Percentiles rank a stretch among this genome's conserved stretches.
Evolutionary conservation across 2,329 filamentous ascomycete genomes (phyloP).

Genomic region (Pseudogymnoascus verrucosus): DNA sequence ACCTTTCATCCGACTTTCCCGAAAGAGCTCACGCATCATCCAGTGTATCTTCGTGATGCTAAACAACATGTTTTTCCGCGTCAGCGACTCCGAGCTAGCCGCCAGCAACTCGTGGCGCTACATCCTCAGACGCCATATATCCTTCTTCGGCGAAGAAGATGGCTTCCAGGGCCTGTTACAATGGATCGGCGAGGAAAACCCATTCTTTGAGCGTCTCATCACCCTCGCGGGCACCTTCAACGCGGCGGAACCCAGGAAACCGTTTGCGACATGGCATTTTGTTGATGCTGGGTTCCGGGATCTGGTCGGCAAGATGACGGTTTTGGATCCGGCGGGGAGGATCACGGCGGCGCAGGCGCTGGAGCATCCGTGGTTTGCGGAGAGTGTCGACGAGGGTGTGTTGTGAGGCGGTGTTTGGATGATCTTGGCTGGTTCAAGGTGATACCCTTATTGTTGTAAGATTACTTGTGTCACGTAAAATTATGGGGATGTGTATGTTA

Average conservation of each 20-base stretch:
- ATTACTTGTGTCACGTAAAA: neutral
- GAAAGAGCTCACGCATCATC: slow-evolving; percentile 8
- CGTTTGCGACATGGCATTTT: slow-evolving; percentile 34
- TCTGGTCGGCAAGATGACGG: slow-evolving; percentile 32
- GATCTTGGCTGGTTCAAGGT: neutral
- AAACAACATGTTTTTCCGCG: slow-evolving; percentile 34
- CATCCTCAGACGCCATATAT: slow-evolving; percentile 39
- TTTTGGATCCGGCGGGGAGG: slow-evolving; percentile 33
- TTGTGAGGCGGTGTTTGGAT: neutral
- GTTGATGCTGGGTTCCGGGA: slow-evolving; percentile 35
- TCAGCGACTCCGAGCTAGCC: slow-evolving; percentile 13
- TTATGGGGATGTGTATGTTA: neutral
- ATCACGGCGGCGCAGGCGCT: slow-evolving; percentile 34
- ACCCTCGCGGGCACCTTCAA: slow-evolving; percentile 34
- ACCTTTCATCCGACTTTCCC: neutral
- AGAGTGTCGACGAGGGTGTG: neutral
- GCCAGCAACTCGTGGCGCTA: slow-evolving; percentile 24
- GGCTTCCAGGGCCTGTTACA: slow-evolving; percentile 34
- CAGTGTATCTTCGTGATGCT: slow-evolving; percentile 39
- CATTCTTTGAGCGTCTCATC: slow-evolving; percentile 32
- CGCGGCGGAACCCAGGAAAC: slow-evolving; percentile 33
- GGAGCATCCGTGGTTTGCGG: slow-evolving; percentile 23
- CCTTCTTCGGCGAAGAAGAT: slow-evolving; percentile 38
- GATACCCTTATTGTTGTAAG: neutral
- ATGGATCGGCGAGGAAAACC: slow-evolving; percentile 34